A percentile compares a stretch with the other conserved stretches of the same genome.
Conservation (phyloP, 2,329 filamentous ascomycete genomes). For the Alternaria brassicae region DNA sequence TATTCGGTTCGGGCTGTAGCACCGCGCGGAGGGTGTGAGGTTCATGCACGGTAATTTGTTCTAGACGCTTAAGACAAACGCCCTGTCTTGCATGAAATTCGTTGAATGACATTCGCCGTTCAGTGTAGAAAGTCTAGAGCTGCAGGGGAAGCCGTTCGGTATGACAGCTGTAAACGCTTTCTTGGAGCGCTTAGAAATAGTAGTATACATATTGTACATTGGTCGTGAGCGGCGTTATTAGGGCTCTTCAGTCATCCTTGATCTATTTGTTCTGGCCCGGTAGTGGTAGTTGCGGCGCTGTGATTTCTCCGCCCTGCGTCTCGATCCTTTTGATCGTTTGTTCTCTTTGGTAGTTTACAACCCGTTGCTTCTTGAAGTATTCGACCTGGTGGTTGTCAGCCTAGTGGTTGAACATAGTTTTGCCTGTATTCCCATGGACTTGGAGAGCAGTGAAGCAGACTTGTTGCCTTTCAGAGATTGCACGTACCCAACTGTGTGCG, state of each 20-base stretch:
- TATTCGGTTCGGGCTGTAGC: not conserved
- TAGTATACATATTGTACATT: constrained; percentile 20
- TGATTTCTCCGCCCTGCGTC: constrained; percentile 52
- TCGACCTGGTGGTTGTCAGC: constrained; percentile 68
- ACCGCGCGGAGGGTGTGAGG: not conserved
- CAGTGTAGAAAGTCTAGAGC: not conserved
- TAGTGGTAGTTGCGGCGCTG: constrained; percentile 44
- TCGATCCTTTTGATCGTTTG: constrained; percentile 62
- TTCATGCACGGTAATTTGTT: constrained; percentile 1
- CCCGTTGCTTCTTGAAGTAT: constrained; percentile 96
- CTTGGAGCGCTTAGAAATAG: not conserved
- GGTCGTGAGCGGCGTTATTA: constrained; percentile 16
- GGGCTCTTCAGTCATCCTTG: not conserved
- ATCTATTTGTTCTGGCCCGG: constrained; percentile 26
- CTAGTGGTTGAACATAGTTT: not conserved
- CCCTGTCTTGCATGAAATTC: not conserved
- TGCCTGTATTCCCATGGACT: not conserved
- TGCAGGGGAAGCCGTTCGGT: not conserved
- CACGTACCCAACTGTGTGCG: constrained; percentile 84
- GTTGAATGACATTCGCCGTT: not conserved
- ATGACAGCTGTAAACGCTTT: not conserved
- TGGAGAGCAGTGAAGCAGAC: not conserved
- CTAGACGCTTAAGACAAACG: not conserved
- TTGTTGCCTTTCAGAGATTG: not conserved
- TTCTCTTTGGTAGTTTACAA: constrained; percentile 89